Base-by-base conservation (phyloP, 2,329 filamentous ascomycete species). In the Pseudomassariella vexata region DNA sequence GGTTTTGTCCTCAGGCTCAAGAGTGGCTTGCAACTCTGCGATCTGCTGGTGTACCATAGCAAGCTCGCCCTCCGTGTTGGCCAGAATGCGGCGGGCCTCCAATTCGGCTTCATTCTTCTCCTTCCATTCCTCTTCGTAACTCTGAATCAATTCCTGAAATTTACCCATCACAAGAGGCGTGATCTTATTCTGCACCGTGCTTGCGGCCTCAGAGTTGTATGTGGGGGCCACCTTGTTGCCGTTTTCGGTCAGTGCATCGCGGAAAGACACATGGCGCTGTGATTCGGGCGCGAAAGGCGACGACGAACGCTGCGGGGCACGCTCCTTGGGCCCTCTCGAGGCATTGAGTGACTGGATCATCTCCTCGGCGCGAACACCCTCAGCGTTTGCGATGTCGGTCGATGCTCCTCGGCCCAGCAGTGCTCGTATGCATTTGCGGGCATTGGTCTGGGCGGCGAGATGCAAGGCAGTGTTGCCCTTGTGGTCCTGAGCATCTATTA, bases 401-500 rank as follows among this genome's bases (percentile, higher is more conserved):
- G 81, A 78, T 4, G 89, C 89, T 38, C 89, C 87, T 30, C 90
- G 82, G 20, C 79, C 79, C 55, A 89, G 58, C 65, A 87, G 59
- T 3, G 80, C 69, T 62, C 92, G 83, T 35, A 95, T 82, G 44
- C 89, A 94, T 47, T 96, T 95, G 26, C 88, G 80, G 12, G 90
- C 87, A 35, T 88, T 86, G 36, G 86, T 82, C 50, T 88, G 80
- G 8, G 90, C 87, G 1, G 79, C 78, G 6, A 83, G 63, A 39
- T 82, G 79, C 31, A 82, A 59, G 3, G 92, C 89, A 0, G 92
- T 96, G 55, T 98, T 94, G 24, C 90, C 90, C 24, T 88, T 81
- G 18, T 80, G 68, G 55, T 98, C 90, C 50, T 88, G 85, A 7
- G 79, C 73, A 47, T 95, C 87, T 9, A 98, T 66, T 9, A 96